Evolutionary conservation across 192 early-diverging fungal genomes (phyloP).

Genomic region (Podochytrium sp.): DNA sequence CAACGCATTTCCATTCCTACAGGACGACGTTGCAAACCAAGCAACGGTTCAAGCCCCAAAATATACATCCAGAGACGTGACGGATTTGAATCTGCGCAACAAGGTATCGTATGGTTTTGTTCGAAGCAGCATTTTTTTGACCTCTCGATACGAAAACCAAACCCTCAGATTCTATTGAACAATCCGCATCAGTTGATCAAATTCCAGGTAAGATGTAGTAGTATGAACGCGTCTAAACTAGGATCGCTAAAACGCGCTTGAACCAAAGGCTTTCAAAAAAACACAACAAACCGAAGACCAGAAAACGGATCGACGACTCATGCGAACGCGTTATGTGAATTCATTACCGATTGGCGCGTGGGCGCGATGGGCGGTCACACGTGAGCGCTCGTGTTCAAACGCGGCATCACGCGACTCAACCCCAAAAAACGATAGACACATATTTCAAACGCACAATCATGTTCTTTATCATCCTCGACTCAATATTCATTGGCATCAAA

Average conservation of each 20-base stretch:
- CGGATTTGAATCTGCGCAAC: constrained; percentile 30
- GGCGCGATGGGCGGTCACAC: constrained; percentile 42
- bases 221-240: neutral
- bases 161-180: constrained; percentile 37
- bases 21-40: constrained; percentile 35
- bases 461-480: constrained; percentile 13
- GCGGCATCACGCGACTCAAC: neutral
- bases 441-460: constrained; percentile 12
- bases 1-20: neutral
- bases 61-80: constrained; percentile 39
- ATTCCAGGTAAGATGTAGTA: constrained; percentile 34
- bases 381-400: neutral
- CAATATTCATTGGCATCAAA: constrained; percentile 29
- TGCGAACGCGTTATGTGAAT: constrained; percentile 42
- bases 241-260: neutral
- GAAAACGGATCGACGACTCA: constrained; percentile 47
- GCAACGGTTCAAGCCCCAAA: constrained; percentile 35
- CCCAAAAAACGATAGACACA: neutral
- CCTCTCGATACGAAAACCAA: neutral
- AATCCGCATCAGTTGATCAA: constrained; percentile 51
- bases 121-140: neutral
- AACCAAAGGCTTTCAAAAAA: constrained; percentile 40
- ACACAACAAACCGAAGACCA: constrained; percentile 34
- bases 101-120: constrained; percentile 7
- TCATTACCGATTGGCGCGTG: constrained; percentile 45